Conservation (phyloP, 2,329 filamentous ascomycete genomes). For the Colletotrichum sp. region DNA sequence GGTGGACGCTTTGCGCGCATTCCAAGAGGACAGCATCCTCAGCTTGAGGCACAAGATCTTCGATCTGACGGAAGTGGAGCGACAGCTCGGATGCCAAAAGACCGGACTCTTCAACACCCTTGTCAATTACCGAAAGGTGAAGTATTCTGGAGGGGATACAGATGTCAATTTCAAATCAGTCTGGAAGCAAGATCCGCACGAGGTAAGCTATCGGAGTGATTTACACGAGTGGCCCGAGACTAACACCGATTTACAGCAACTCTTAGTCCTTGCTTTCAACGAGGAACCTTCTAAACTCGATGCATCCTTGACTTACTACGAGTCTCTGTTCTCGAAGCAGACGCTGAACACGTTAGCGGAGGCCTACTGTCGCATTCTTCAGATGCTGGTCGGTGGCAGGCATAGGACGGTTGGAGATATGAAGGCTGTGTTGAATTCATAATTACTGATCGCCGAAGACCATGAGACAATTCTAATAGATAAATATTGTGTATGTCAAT, state of each 20-base stretch:
- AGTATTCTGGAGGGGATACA: not conserved
- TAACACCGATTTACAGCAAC: not conserved
- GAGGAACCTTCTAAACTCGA: not conserved
- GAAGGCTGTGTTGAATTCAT: not conserved
- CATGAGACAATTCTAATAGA: not conserved
- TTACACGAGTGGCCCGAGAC: too few species aligned
- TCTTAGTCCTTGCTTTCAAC: not conserved
- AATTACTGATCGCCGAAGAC: not conserved
- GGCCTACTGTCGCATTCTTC: not conserved
- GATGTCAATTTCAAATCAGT: not conserved
- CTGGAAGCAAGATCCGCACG: conserved; percentile 16
- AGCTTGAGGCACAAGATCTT: not conserved
- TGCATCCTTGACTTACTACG: not conserved
- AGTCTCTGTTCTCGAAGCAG: not conserved
- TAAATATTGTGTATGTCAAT: fast-evolving
- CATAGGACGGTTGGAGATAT: not conserved
- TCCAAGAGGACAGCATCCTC: conserved; percentile 1
- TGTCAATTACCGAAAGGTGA: conserved; percentile 1
- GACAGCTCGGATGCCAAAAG: not conserved
- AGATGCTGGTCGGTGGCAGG: not conserved
- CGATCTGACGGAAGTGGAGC: not conserved
- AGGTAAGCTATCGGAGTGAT: not conserved
- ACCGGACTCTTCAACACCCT: not conserved
- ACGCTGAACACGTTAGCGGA: not conserved
- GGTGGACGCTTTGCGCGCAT: not conserved